A percentile compares a stretch with the other conserved stretches of the same genome.
These are phyloP conservation scores for Rhodomyrtus tomentosa DNA, from an alignment of 345 rosid species.

Conservation along the genomic window DNA sequence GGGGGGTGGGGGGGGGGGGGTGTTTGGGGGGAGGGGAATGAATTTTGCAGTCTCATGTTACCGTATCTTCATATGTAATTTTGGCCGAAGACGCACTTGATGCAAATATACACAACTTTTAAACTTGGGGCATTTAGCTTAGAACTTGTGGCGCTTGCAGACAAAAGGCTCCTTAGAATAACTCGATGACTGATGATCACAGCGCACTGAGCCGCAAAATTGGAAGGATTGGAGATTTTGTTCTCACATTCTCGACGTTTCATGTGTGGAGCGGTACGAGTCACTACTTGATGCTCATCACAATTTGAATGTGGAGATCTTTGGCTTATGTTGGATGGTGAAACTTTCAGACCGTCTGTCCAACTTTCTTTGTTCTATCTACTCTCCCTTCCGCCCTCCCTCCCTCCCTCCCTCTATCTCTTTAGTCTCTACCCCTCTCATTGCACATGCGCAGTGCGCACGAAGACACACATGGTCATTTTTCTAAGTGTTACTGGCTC, in stretches of 20 bases:
- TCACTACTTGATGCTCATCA: background rate
- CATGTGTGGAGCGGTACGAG: background rate
- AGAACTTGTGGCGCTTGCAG: background rate
- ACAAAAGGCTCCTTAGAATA: background rate
- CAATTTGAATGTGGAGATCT: background rate
- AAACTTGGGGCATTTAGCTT: background rate
- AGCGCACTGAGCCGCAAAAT: background rate
- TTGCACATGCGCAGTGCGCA: no score
- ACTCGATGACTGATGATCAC: background rate
- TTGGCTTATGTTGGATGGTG: background rate
- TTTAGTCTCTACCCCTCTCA: background rate
- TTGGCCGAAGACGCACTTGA: background rate
- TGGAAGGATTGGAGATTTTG: background rate
- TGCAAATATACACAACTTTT: background rate
- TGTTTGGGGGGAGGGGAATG: background rate
- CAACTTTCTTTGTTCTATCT: background rate
- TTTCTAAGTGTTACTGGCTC: background rate
- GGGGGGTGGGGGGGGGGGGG: no score
- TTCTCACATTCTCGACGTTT: background rate
- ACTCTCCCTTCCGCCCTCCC: background rate
- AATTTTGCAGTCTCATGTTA: background rate
- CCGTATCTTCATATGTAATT: background rate
- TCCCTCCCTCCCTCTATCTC: background rate
- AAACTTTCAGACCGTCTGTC: background rate
- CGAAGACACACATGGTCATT: background rate